A percentile compares a stretch with the other conserved stretches of the same genome.
Evolutionary conservation across 768 basidiomycete species (phyloP).

Genomic region (Tricholoma sp.): DNA sequence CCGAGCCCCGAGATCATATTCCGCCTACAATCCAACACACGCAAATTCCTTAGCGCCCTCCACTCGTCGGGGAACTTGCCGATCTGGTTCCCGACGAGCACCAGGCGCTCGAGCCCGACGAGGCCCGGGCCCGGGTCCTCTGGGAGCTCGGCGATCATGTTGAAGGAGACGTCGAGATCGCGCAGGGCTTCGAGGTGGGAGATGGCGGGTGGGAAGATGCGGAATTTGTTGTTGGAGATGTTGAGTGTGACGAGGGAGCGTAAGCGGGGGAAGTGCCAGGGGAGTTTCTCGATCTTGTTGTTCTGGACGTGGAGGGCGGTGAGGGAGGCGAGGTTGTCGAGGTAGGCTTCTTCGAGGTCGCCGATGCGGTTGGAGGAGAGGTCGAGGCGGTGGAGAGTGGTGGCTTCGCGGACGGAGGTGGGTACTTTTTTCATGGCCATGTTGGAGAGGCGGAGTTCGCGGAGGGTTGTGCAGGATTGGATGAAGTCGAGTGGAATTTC

Average conservation of each 20-base stretch:
- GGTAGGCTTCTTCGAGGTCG: constrained; percentile 80
- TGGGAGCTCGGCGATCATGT: constrained; percentile 78
- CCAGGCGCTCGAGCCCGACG: constrained; percentile 59
- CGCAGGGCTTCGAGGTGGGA: constrained; percentile 66
- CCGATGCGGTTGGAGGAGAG: constrained; percentile 88
- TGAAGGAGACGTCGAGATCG: constrained; percentile 94
- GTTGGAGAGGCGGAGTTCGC: constrained; percentile 80
- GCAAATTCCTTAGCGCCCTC: constrained; percentile 50
- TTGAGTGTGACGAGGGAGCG: constrained; percentile 72
- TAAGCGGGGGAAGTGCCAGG: constrained; percentile 79
- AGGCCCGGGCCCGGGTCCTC: constrained; percentile 67
- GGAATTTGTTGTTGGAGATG: constrained; percentile 95
- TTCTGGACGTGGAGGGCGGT: constrained; percentile 75
- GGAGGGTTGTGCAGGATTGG: constrained; percentile 76
- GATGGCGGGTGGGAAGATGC: constrained; percentile 66
- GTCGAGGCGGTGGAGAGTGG: constrained; percentile 74
- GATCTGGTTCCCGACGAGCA: constrained; percentile 85
- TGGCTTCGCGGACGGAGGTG: constrained; percentile 69
- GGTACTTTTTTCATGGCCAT: constrained; percentile 97
- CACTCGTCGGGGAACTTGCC: constrained; percentile 58
- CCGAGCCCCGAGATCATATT: constrained; percentile 79
- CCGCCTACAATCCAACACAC: constrained; percentile 76
- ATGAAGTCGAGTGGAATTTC: constrained; percentile 97
- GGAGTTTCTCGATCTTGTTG: constrained; percentile 85
- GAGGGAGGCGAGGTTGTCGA: constrained; percentile 73